Conservation (phyloP, 2,329 filamentous ascomycete genomes). For the Trichoderma citrinoviride region DNA sequence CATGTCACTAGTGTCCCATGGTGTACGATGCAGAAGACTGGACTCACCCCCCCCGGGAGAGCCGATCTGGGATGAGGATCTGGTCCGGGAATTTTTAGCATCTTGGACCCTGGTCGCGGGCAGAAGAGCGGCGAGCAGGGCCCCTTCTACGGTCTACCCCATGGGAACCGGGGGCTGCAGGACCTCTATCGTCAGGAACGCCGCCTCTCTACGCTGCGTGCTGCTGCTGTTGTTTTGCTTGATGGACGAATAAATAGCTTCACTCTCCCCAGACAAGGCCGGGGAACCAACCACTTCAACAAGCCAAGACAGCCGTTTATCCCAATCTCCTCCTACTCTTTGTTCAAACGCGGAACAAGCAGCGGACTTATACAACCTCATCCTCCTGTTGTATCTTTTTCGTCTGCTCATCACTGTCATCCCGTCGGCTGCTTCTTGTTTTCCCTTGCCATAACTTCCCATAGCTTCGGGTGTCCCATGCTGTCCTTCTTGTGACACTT, state of each 20-base stretch:
- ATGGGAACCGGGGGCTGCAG: slow-evolving; percentile 1
- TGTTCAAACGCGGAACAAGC: too few relatives aligned
- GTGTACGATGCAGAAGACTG: slow-evolving; percentile 16
- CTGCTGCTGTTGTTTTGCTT: too few relatives aligned
- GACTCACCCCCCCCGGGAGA: slow-evolving; percentile 8
- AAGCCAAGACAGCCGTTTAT: too few relatives aligned
- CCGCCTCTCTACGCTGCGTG: not conserved
- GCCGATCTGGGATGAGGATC: slow-evolving; percentile 22
- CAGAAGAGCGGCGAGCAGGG: slow-evolving; percentile 1
- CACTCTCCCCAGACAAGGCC: not conserved
- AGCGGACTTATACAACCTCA: not conserved
- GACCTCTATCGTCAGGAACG: slow-evolving; percentile 11
- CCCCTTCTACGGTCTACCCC: not conserved
- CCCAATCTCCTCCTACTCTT: too few relatives aligned
- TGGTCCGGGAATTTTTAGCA: slow-evolving; percentile 12
- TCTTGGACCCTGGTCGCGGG: not conserved
- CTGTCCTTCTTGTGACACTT: slow-evolving; percentile 24
- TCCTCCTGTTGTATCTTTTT: not conserved
- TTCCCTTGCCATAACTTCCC: slow-evolving; percentile 2
- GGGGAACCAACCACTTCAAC: too few relatives aligned
- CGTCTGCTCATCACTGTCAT: slow-evolving; percentile 18
- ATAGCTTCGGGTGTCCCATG: slow-evolving; percentile 22
- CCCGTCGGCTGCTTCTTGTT: slow-evolving; percentile 14
- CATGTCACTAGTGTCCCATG: slow-evolving; percentile 17
- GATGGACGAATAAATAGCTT: not conserved